Base-by-base conservation (phyloP, 202 grass and related monocot species). In the Cymbopogon flexuosus region DNA sequence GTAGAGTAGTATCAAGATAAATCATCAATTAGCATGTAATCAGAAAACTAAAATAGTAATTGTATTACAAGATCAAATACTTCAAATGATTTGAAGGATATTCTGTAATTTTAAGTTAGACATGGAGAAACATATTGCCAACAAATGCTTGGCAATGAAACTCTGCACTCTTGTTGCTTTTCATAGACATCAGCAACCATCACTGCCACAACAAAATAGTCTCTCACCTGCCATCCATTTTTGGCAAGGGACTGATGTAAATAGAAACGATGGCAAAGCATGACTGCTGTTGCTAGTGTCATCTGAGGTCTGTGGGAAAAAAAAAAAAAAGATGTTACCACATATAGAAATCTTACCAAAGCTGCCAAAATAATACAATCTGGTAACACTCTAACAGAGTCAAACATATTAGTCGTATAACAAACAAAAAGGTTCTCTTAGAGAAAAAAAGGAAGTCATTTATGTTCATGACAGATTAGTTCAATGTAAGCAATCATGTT, bases 201-300 rank as follows among this genome's bases (percentile, higher is more conserved):
- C n/a, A 43, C 13, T 39, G 15, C 42, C 40, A 43, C 34, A 59
- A 31, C 15, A 79, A 65, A 64, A 74, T 21, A 63, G 62, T 60
- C 84, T 42, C 91, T 83, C 79, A 97, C 91, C 85, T 97, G 91
- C 91, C 91, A 97, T 51, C 88, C 89, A 84, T 97, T 91, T 87
- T 97, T 91, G 63, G 87, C 84, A 83, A 88, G 91, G 24, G 94
- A 93, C 67, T 97, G 91, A 46, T 91, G 91, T 59, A 91, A 68
- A 82, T 93, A 97, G 77, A 97, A 97, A 13, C 91, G 87, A 84
- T 93, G 87, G 42, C 94, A 93, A 79, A 91, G 86, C 72, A 93
- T 88, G 65, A 91, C 81, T 19, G 91, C 77, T 9, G 91, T 91
- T 1, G 93, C 91, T 70, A 91, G 86, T 6, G 85, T 85, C 66